These are phyloP conservation scores for Hylodesmum podocarpum DNA, from an alignment of 306 rosid species.

Conservation along the genomic window DNA sequence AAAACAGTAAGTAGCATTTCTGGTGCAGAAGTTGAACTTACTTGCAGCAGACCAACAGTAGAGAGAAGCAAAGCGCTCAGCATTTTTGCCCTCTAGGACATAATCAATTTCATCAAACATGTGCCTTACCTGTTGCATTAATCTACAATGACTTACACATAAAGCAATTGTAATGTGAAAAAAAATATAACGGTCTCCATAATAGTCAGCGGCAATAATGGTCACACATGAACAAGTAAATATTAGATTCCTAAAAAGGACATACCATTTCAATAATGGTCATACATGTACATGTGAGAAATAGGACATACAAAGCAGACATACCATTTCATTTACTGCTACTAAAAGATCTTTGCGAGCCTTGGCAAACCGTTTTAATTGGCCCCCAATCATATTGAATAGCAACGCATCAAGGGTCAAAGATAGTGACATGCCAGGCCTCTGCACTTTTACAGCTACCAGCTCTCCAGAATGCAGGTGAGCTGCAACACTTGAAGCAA, in stretches of 20 bases:
- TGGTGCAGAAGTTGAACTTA: constrained; percentile 43
- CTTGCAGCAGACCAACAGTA: constrained; percentile 64
- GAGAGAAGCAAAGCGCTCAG: constrained; percentile 86
- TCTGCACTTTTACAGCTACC: constrained; percentile 96
- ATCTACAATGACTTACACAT: constrained; percentile 19
- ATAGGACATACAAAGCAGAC: constrained; percentile 17
- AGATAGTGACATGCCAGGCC: constrained; percentile 93
- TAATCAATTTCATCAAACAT: constrained; percentile 99
- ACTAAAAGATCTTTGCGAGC: constrained; percentile 93
- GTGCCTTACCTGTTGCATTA: constrained; percentile 85
- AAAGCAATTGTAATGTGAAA: constrained; percentile 24
- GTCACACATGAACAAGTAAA: neutral
- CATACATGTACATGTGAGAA: constrained; percentile 6
- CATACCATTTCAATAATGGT: neutral
- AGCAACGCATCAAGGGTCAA: constrained; percentile 97
- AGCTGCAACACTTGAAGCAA: constrained; percentile 95
- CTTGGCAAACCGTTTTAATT: constrained; percentile 81
- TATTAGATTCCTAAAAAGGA: neutral
- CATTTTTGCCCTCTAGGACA: constrained; percentile 84
- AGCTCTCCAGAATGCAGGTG: constrained; percentile 94
- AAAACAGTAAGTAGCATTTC: constrained; percentile 18
- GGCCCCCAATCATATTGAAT: constrained; percentile 95
- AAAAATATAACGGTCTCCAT: constrained; percentile 18
- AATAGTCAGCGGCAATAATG: neutral
- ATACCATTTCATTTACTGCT: constrained; percentile 93